phyloP scores from a whole-genome alignment of 805 yeast genomes.

The Candida ficus region DNA sequence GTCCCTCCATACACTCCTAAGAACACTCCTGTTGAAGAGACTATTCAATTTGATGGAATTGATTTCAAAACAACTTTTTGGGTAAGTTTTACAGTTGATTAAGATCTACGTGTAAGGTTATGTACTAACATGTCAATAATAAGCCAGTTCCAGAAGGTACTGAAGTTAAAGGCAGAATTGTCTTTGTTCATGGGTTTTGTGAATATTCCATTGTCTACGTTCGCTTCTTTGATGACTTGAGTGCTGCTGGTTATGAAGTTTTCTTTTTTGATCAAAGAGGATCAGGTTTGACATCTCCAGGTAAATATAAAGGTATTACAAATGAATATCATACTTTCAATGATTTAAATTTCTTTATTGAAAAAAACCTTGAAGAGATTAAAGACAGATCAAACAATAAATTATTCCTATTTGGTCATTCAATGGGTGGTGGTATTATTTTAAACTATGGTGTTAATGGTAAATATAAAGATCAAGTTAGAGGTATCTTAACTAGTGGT shows the following conservation, averaged over 20 bases:
- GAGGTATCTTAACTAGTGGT: slow-evolving; percentile 46
- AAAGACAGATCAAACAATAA: slow-evolving; percentile 27
- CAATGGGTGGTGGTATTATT: slow-evolving; percentile 78
- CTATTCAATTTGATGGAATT: not conserved
- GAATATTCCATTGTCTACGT: slow-evolving; percentile 49
- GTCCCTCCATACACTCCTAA: not conserved
- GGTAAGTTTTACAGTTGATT: slow-evolving; percentile 1
- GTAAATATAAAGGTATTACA: slow-evolving; percentile 48
- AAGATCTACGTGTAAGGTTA: not conserved
- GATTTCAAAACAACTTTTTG: slow-evolving; percentile 3
- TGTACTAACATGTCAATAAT: slow-evolving; percentile 3
- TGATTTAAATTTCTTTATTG: slow-evolving; percentile 56
- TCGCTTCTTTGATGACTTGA: slow-evolving; percentile 48
- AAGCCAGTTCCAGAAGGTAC: slow-evolving; percentile 28
- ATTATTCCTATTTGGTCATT: slow-evolving; percentile 58
- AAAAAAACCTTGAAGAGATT: slow-evolving; percentile 35
- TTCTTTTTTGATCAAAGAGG: slow-evolving; percentile 76
- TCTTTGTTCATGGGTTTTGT: slow-evolving; percentile 69
- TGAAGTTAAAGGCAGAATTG: slow-evolving; percentile 44
- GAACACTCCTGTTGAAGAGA: not conserved
- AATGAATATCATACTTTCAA: slow-evolving; percentile 50
- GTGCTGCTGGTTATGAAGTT: slow-evolving; percentile 52
- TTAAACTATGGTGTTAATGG: slow-evolving; percentile 61
- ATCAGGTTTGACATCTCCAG: slow-evolving; percentile 59
- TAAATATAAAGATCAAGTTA: slow-evolving; percentile 38